Evolutionary conservation across 306 rosid species (phyloP).

Genomic region (Argentina anserina): DNA sequence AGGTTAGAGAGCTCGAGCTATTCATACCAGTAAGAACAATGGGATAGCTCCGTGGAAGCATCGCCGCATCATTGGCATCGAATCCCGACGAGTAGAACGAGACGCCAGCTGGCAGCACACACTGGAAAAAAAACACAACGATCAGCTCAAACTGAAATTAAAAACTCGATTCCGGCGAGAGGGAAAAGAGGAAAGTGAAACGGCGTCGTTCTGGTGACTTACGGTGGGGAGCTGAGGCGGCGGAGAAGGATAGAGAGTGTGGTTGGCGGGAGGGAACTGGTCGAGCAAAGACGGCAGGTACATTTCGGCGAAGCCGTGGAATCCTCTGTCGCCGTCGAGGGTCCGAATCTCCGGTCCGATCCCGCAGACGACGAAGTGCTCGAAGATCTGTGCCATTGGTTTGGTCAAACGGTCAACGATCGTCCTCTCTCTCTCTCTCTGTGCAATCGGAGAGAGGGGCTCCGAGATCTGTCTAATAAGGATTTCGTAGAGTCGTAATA

Average conservation of each 20-base stretch:
- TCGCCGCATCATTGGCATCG: slow-evolving; percentile 51
- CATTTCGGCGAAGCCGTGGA: slow-evolving; percentile 58
- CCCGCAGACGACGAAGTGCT: slow-evolving; percentile 94
- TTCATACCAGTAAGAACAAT: slow-evolving; percentile 86
- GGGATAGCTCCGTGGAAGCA: slow-evolving; percentile 88
- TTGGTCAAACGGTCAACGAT: slow-evolving; percentile 14
- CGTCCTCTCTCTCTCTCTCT: slow-evolving; percentile 29
- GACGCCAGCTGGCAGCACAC: slow-evolving; percentile 96
- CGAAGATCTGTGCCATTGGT: slow-evolving; percentile 86
- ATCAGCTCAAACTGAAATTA: slow-evolving; percentile 14
- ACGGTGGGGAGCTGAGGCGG: slow-evolving; percentile 97
- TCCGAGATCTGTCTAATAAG: slow-evolving; percentile 11
- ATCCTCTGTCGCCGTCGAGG: slow-evolving; percentile 77
- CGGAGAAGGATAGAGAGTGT: slow-evolving; percentile 85
- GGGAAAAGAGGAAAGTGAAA: neutral
- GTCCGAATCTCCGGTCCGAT: slow-evolving; percentile 95
- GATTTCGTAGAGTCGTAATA: neutral
- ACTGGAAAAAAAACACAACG: slow-evolving; percentile 38
- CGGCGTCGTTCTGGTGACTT: slow-evolving; percentile 19
- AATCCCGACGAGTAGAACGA: slow-evolving; percentile 67
- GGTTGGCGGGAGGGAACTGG: slow-evolving; percentile 68
- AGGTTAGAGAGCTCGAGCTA: slow-evolving; percentile 13
- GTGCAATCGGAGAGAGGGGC: neutral
- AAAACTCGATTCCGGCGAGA: slow-evolving; percentile 11
- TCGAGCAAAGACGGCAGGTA: slow-evolving; percentile 84